Evolutionary conservation across 73 alveolate species (phyloP).

Genomic region (Tetrahymena elliotti): DNA sequence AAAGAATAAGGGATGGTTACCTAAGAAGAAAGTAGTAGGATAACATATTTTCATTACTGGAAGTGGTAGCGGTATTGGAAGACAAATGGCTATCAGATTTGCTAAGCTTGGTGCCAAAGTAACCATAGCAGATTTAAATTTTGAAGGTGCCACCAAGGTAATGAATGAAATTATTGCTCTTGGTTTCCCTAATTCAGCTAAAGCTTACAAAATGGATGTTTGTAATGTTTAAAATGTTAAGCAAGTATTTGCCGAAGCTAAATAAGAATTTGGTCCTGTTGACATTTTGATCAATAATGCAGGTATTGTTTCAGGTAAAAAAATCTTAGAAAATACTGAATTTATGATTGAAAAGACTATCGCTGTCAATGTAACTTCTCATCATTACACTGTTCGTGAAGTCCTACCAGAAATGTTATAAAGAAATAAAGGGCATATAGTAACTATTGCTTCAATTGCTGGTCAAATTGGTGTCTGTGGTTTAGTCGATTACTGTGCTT

Average conservation of each 20-base stretch:
- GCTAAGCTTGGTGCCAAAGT: conserved; percentile 59
- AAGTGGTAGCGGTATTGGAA: conserved; percentile 75
- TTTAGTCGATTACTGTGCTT: conserved; percentile 70
- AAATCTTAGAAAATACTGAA: conserved; percentile 45
- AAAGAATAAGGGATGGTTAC: conserved; percentile 48
- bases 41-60: conserved; percentile 79
- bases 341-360: conserved; percentile 44
- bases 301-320: conserved; percentile 76
- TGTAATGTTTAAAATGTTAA: conserved; percentile 40
- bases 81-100: conserved; percentile 48
- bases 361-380: conserved; percentile 64
- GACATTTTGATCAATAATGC: conserved; percentile 77
- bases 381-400: conserved; percentile 63
- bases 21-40: conserved; percentile 55
- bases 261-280: conserved; percentile 45
- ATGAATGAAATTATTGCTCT: conserved; percentile 22
- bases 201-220: conserved; percentile 62
- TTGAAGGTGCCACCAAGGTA: conserved; percentile 47
- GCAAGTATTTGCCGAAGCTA: conserved; percentile 34
- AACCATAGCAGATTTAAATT: conserved; percentile 60
- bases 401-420: conserved; percentile 65
- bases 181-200: conserved; percentile 11
- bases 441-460: conserved; percentile 69
- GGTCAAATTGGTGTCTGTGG: conserved; percentile 65
- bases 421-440: conserved; percentile 69